Evolutionary conservation across 805 yeast genomes (phyloP).

Genomic region (Cyberlindnera petersonii): DNA sequence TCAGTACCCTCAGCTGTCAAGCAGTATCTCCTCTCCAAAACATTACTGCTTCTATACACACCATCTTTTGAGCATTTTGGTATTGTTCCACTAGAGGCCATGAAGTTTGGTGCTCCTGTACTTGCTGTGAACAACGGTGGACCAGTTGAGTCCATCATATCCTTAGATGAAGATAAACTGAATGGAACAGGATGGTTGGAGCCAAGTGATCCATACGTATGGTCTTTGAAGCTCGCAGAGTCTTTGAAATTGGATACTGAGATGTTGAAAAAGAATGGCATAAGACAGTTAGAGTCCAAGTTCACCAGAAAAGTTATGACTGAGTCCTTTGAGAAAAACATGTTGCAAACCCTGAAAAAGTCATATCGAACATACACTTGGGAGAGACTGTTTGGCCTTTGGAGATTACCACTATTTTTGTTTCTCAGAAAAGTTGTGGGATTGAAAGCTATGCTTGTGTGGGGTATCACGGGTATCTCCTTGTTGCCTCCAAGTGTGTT

Average conservation of each 20-base stretch:
- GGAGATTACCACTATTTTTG: slow-evolving; percentile 23
- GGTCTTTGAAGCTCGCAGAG: slow-evolving; percentile 50
- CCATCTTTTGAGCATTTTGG: slow-evolving; percentile 96
- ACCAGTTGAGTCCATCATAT: slow-evolving; percentile 68
- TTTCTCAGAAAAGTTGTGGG: slow-evolving; percentile 6
- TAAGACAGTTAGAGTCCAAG: slow-evolving; percentile 27
- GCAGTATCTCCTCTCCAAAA: slow-evolving; percentile 51
- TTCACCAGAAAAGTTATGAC: slow-evolving; percentile 41
- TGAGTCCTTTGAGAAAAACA: slow-evolving; percentile 32
- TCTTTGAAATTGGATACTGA: slow-evolving; percentile 29
- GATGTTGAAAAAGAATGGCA: slow-evolving; percentile 28
- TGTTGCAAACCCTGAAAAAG: slow-evolving; percentile 28
- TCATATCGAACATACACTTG: slow-evolving; percentile 27
- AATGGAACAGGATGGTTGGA: slow-evolving; percentile 64
- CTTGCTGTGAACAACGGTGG: slow-evolving; percentile 90
- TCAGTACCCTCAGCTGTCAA: slow-evolving; percentile 69
- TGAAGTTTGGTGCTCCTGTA: slow-evolving; percentile 80
- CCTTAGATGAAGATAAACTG: slow-evolving; percentile 29
- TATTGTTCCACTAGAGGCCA: slow-evolving; percentile 94
- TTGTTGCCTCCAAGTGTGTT: slow-evolving; percentile 23
- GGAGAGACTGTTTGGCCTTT: slow-evolving; percentile 27
- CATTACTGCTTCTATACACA: slow-evolving; percentile 73
- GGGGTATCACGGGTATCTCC: slow-evolving; percentile 13
- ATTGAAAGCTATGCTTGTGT: slow-evolving; percentile 14
- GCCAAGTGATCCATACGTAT: slow-evolving; percentile 41